These are phyloP conservation scores for Croton setiger DNA, from an alignment of 441 rosid genomes.

Conservation along the genomic window DNA sequence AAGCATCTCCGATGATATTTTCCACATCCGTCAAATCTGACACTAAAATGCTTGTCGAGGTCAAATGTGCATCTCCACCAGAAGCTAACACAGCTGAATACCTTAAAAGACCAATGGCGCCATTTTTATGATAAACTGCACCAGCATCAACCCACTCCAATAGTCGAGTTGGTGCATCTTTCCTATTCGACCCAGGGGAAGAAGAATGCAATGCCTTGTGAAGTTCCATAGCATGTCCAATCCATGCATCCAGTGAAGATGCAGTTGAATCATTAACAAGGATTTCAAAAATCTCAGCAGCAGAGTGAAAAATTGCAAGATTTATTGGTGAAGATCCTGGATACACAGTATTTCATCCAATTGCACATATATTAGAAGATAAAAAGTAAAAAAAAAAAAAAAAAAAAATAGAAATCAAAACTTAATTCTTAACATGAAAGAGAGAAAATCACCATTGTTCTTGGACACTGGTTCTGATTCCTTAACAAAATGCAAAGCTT, in stretches of 20 bases:
- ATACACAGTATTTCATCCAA: constrained; percentile 31
- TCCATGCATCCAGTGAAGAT: constrained; percentile 82
- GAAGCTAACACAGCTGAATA: constrained; percentile 89
- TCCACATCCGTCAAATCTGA: constrained; percentile 80
- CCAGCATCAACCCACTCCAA: constrained; percentile 97
- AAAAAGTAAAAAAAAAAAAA: constrained; percentile 24
- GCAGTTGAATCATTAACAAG: constrained; percentile 88
- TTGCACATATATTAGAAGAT: constrained; percentile 23
- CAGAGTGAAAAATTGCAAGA: constrained; percentile 95
- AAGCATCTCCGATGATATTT: constrained; percentile 68
- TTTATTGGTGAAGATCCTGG: constrained; percentile 88
- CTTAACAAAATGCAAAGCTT: constrained; percentile 78
- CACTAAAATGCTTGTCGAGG: constrained; percentile 70
- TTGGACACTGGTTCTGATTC: constrained; percentile 67
- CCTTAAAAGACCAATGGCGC: constrained; percentile 83
- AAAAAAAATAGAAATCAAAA: constrained; percentile 18
- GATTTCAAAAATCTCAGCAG: constrained; percentile 95
- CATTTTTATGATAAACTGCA: constrained; percentile 89
- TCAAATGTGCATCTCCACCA: constrained; percentile 90
- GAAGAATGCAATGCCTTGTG: constrained; percentile 88
- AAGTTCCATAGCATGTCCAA: constrained; percentile 82
- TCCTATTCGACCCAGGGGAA: constrained; percentile 89
- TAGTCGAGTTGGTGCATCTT: constrained; percentile 89
- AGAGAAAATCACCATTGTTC: constrained; percentile 49
- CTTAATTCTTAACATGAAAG: constrained; percentile 19